Evolutionary conservation across 2,329 filamentous ascomycete species (phyloP), one percentile per base, ranked within the genome.

Genomic region (Aspergillus intermedius): DNA sequence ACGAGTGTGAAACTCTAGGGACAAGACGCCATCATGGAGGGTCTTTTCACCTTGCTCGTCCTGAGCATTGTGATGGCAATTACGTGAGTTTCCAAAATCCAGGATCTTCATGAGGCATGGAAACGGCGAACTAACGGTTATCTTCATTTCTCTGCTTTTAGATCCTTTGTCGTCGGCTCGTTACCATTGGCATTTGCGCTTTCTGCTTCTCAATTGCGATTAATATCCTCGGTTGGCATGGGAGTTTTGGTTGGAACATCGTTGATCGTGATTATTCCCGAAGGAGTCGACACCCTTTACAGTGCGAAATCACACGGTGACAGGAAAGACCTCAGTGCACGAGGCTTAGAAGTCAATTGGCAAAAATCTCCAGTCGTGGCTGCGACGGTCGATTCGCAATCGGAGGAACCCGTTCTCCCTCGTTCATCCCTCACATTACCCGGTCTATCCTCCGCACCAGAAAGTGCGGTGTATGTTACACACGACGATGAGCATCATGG

Each of bases 221-320:
- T 95, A 44, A 87, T 97, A 65, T 94, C 91, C 19, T 91, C 90
- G 49, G 81, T 97, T 65, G 93, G 93, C 46, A 89, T 95, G 68
- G 93, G 93, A 41, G 87, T 98, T 45, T 77, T 98, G 7, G 91
- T 98, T 13, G 93, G 93, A 32, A 97, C 93, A 23, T 91, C 91
- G 1, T 79, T 98, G 55, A 91, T 97, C 55, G 90, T 98, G 28
- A 97, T 98, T 63, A 95, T 98, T 61, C 93, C 93, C 1, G 93
- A 98, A 69, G 93, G 93, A 34, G 85, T 97, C 51, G 91, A 96
- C 65, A 91, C 93, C 3, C 79, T 96, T 49, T 88, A 93, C 58
- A 83, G 73, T 57, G 77, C 80, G 34, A 70, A 61, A 45, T 54
- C 62, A 15, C 50, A 60, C 25, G 60, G 59, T 42, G 44, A 47